Percentiles rank a stretch among this genome's conserved stretches.
Conservation (phyloP, 495 filamentous ascomycete genomes). For the Trypethelium eluteriae region DNA sequence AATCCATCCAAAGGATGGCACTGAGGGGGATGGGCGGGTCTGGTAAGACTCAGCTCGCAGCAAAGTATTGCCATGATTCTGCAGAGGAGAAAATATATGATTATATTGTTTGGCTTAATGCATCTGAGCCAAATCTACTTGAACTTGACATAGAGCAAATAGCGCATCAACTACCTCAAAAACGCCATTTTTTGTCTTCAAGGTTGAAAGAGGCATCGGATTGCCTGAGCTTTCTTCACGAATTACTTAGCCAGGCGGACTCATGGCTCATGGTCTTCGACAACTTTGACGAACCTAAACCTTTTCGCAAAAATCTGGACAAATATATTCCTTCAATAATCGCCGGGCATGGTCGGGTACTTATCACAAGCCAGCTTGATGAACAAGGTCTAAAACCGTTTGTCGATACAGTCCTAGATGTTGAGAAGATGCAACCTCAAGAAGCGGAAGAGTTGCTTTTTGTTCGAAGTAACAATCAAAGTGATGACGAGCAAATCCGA, state of each 20-base stretch:
- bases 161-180: background rate
- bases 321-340: background rate
- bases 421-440: background rate
- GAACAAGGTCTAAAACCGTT: background rate
- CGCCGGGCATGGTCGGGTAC: background rate
- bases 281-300: background rate
- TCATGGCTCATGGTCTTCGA: background rate
- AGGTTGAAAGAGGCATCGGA: background rate
- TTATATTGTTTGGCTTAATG: background rate
- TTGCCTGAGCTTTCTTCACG: background rate
- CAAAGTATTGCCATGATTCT: background rate
- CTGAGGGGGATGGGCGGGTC: background rate
- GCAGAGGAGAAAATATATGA: background rate
- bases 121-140: background rate
- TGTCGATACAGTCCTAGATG: background rate
- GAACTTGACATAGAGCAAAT: background rate
- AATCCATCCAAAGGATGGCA: background rate
- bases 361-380: background rate
- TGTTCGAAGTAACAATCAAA: background rate
- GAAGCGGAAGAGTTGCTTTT: background rate
- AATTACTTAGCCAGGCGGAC: background rate
- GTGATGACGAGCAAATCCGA: background rate
- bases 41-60: constrained; percentile 2
- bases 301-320: background rate
- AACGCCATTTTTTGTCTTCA: background rate